Conservation (phyloP, 768 basidiomycete species). For the Dictyophora rubrovolvata region DNA sequence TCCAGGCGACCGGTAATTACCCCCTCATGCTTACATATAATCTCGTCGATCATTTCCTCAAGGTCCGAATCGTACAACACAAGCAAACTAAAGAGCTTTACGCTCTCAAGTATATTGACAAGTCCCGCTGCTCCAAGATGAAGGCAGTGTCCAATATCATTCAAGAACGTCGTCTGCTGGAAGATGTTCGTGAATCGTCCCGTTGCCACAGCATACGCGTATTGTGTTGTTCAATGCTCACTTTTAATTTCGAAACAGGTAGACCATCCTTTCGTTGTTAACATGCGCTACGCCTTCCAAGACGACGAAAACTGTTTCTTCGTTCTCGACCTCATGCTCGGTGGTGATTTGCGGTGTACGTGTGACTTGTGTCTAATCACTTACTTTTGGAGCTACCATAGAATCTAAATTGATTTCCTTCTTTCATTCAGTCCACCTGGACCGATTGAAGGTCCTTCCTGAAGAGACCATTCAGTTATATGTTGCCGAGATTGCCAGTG, state of each 20-base stretch:
- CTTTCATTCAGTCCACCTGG: conserved; percentile 63
- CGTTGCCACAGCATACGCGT: background rate
- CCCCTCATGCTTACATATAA: background rate
- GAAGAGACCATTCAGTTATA: conserved; percentile 31
- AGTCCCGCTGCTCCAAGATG: conserved; percentile 38
- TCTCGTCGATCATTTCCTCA: background rate
- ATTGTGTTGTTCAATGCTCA: conserved; percentile 1
- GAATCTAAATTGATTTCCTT: background rate
- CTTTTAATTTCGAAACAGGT: conserved; percentile 21
- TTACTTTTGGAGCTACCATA: background rate
- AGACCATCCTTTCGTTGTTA: conserved; percentile 35
- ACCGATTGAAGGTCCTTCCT: conserved; percentile 42
- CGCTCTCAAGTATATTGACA: conserved; percentile 46
- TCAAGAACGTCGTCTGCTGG: conserved; percentile 37
- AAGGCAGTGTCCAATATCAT: conserved; percentile 40
- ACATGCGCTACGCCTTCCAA: conserved; percentile 35
- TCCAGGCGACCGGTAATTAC: background rate
- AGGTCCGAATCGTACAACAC: conserved; percentile 45
- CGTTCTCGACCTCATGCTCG: conserved; percentile 38
- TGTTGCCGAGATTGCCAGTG: conserved; percentile 35
- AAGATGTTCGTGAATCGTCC: conserved; percentile 26
- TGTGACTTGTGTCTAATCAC: conserved; percentile 4
- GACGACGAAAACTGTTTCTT: conserved; percentile 42
- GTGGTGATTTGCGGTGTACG: conserved; percentile 33
- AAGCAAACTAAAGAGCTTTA: conserved; percentile 39